Evolutionary conservation across 1,284 basidiomycete genomes (phyloP).

Genomic region (Pyrrhoderma noxium): DNA sequence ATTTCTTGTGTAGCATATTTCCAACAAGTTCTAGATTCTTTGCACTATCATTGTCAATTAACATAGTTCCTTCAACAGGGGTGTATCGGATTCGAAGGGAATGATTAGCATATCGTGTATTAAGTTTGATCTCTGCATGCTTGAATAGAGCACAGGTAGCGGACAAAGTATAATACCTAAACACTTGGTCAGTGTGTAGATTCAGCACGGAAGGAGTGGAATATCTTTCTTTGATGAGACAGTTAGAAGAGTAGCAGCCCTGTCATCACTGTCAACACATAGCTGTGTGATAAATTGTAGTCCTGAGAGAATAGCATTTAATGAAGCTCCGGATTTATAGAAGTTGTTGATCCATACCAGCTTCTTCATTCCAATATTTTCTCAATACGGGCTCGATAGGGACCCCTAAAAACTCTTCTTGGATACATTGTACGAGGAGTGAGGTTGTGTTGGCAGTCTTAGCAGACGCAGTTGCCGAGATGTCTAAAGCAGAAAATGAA

Average conservation of each 20-base stretch:
- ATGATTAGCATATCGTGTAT: conserved; percentile 58
- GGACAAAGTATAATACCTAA: conserved; percentile 81
- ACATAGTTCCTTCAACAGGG: conserved; percentile 81
- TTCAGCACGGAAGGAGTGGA: conserved; percentile 6
- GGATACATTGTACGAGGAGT: conserved; percentile 63
- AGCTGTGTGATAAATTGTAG: conserved; percentile 71
- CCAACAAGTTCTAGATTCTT: conserved; percentile 82
- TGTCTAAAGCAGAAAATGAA: conserved; percentile 51
- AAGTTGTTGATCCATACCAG: conserved; percentile 38
- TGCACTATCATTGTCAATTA: conserved; percentile 85
- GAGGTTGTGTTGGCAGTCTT: conserved; percentile 44
- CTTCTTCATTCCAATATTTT: conserved; percentile 74
- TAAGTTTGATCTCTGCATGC: conserved; percentile 60
- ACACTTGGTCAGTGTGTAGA: conserved; percentile 1
- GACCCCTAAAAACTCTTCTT: conserved; percentile 65
- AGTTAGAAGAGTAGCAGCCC: conserved; percentile 67
- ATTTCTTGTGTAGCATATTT: conserved; percentile 62
- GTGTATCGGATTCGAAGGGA: conserved; percentile 78
- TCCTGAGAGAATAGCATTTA: conserved; percentile 37
- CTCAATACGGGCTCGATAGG: conserved; percentile 64
- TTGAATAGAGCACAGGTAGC: conserved; percentile 83
- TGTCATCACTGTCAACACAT: conserved; percentile 68
- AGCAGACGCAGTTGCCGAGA: conserved; percentile 36
- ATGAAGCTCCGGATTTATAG: background rate
- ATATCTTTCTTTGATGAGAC: conserved; percentile 64